These are phyloP conservation scores for Pseudoperonospora humuli DNA, from an alignment of 352 stramenopile genomes.

Conservation along the genomic window DNA sequence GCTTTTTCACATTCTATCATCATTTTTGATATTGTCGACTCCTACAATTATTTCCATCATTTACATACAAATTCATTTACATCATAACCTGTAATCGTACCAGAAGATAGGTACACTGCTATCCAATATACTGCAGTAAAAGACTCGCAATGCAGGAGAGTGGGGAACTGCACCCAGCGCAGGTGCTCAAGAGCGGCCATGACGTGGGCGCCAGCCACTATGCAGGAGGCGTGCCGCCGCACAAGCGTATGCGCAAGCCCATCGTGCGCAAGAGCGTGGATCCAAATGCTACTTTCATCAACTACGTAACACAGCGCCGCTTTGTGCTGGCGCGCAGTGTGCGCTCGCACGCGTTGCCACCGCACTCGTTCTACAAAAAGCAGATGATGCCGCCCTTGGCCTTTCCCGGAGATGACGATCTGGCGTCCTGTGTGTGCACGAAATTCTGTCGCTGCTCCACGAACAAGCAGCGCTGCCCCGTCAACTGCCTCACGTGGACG, in stretches of 20 bases:
- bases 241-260: conserved; percentile 82
- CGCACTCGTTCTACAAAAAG: conserved; percentile 81
- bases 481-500: conserved; percentile 94
- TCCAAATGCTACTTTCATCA: conserved; percentile 81
- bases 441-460: conserved; percentile 86
- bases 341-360: conserved; percentile 45
- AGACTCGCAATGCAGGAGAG: conserved; percentile 23
- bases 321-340: conserved; percentile 50
- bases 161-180: conserved; percentile 59
- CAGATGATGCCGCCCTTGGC: conserved; percentile 71
- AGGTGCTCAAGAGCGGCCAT: conserved; percentile 72
- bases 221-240: conserved; percentile 50
- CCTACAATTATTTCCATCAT: no score
- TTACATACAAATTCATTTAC: no score
- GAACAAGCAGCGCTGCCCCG: conserved; percentile 88
- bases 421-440: conserved; percentile 74
- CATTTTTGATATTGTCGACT: no score
- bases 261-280: conserved; percentile 85
- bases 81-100: no score
- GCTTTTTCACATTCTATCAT: no score
- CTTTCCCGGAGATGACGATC: conserved; percentile 52
- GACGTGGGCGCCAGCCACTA: conserved; percentile 67
- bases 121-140: no score
- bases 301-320: conserved; percentile 65
- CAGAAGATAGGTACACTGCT: no score